These are phyloP conservation scores for Penicillium chermesinum DNA, from an alignment of 495 filamentous ascomycete species.

Conservation along the genomic window DNA sequence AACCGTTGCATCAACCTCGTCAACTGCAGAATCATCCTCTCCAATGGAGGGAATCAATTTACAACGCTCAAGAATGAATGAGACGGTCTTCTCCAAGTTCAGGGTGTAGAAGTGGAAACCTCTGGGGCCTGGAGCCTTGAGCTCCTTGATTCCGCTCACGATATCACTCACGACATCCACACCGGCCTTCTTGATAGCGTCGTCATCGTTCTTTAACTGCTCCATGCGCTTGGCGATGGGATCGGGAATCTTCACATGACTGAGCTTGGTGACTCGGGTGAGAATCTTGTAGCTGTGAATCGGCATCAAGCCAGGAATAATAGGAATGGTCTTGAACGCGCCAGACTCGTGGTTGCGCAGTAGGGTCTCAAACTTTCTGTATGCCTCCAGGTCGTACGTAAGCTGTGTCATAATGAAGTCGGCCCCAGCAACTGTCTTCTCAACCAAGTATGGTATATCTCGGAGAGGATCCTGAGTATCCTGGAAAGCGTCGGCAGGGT, in stretches of 20 bases:
- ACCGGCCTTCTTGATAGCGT: constrained; percentile 68
- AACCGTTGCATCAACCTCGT: constrained; percentile 36
- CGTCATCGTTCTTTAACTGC: constrained; percentile 79
- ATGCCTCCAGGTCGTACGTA: constrained; percentile 86
- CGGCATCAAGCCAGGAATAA: constrained; percentile 95
- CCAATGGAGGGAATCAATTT: constrained; percentile 67
- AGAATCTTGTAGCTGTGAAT: constrained; percentile 96
- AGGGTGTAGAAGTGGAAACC: constrained; percentile 98
- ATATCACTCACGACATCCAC: constrained; percentile 46
- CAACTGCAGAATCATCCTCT: constrained; percentile 31
- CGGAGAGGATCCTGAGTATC: constrained; percentile 70
- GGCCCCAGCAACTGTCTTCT: constrained; percentile 86
- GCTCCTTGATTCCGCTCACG: constrained; percentile 54
- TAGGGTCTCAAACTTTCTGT: constrained; percentile 68
- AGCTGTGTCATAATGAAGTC: constrained; percentile 99
- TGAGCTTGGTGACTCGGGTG: constrained; percentile 90
- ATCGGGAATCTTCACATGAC: constrained; percentile 74
- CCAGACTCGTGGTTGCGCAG: constrained; percentile 80
- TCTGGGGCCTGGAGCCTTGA: constrained; percentile 52
- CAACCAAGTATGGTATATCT: constrained; percentile 84
- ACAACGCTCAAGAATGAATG: constrained; percentile 82
- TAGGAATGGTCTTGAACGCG: constrained; percentile 79
- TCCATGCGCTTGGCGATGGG: constrained; percentile 67
- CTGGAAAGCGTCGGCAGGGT: constrained; percentile 83
- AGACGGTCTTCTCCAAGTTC: constrained; percentile 93